phyloP scores from a whole-genome alignment of 2,329 filamentous ascomycete genomes.

The Trichoderma sp. region DNA sequence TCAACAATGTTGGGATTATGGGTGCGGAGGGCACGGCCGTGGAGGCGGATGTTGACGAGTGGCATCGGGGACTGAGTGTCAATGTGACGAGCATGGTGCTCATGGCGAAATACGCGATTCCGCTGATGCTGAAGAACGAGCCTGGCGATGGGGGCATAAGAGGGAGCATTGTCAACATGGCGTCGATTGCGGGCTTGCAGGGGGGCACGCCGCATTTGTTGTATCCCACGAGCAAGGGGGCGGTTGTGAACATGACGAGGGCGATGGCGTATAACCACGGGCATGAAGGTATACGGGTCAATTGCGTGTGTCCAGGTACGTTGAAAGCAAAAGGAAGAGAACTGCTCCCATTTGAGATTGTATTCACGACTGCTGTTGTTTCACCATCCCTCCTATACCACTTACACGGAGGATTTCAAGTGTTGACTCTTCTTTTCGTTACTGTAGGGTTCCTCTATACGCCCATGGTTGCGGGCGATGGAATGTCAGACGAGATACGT shows the following conservation, averaged over 20 bases:
- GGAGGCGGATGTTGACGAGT: conserved; percentile 60
- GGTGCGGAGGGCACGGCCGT: conserved; percentile 61
- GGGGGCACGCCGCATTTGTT: conserved; percentile 49
- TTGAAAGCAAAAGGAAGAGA: not conserved
- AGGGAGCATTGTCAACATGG: conserved; percentile 63
- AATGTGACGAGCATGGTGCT: conserved; percentile 67
- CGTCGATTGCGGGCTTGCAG: conserved; percentile 58
- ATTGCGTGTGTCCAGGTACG: conserved; percentile 50
- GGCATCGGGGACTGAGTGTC: conserved; percentile 58
- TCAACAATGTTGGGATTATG: conserved; percentile 65
- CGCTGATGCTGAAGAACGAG: conserved; percentile 58
- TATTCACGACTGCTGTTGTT: not conserved
- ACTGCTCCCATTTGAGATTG: not conserved
- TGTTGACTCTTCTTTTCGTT: not conserved
- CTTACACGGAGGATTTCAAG: not conserved
- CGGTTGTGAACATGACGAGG: conserved; percentile 53
- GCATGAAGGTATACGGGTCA: conserved; percentile 48
- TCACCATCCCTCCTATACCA: not conserved
- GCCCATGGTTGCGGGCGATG: conserved; percentile 46
- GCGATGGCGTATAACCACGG: conserved; percentile 55
- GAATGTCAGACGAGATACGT: conserved; percentile 44
- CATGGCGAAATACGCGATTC: conserved; percentile 63
- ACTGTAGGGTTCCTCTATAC: conserved; percentile 47
- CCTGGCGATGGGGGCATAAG: conserved; percentile 40
- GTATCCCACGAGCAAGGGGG: conserved; percentile 52